These are phyloP conservation scores for Neurospora tetraspora DNA, from an alignment of 495 filamentous ascomycete genomes.

Conservation along the genomic window DNA sequence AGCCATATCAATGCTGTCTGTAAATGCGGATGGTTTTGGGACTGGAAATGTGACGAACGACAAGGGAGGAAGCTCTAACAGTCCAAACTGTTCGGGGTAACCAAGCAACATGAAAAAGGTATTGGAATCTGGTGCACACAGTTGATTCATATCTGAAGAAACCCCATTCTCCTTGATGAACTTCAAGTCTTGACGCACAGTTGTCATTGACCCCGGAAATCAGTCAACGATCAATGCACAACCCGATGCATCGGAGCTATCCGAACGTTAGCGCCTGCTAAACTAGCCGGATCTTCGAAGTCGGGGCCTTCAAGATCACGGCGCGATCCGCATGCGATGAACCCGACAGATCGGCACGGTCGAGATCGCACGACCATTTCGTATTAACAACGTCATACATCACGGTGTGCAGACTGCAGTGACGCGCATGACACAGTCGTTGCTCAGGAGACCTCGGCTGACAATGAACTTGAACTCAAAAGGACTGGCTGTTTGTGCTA, in stretches of 20 bases:
- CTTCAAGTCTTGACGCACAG: neutral
- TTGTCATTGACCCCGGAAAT: neutral
- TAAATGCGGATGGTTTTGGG: neutral
- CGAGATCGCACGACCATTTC: neutral
- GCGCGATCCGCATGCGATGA: neutral
- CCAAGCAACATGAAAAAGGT: neutral
- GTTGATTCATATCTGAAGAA: neutral
- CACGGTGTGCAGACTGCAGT: neutral
- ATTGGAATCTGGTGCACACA: neutral
- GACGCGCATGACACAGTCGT: neutral
- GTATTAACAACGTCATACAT: neutral
- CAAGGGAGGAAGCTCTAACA: neutral
- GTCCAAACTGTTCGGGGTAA: neutral
- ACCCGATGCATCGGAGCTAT: neutral
- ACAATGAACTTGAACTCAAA: neutral
- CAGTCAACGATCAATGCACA: neutral
- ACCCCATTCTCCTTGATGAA: neutral
- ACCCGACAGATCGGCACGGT: neutral
- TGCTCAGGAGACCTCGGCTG: neutral
- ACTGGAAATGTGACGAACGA: neutral
- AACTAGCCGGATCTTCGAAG: neutral
- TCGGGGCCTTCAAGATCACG: neutral
- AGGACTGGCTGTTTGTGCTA: neutral
- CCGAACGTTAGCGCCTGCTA: neutral
- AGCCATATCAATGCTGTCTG: neutral